Evolutionary conservation across 2,329 filamentous ascomycete species (phyloP), one percentile per base, ranked within the genome.

Genomic region (Mariannaea elegans): DNA sequence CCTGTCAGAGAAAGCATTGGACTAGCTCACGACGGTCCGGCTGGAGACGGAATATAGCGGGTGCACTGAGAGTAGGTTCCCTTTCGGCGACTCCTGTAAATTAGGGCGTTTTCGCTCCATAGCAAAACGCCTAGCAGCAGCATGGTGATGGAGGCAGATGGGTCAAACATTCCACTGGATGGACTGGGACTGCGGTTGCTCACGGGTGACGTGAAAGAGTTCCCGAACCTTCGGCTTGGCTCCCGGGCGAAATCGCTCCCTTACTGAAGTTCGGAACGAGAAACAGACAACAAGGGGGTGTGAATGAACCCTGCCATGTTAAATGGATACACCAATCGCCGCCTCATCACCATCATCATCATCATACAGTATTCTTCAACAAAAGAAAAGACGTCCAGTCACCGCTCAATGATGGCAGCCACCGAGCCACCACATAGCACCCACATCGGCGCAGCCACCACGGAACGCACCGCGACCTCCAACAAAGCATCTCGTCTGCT

Each of bases 41-140:
- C 29, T 62, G 44, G 54, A 19, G 38, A 41, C 58, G 62, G 52
- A 58, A 50, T 50, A 44, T 38, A 59, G 52, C 61, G 62, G 60
- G 23, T 48, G 23, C 38, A 34, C 14, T 12, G 27, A 31, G 12
- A 31, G 14, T 14, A 36, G 39, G 49, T 50, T 46, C 32, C 31
- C n/a, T 18, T 34, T 51, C 41, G 41, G 41, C 13, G 21, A 7
- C 31, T 34, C 12, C 31, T 19, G 19, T 3, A 10, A 5, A 21
- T 16, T 18, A 21, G 13, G 48, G 27, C 12, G 36, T 32, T 42
- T 51, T 16, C 41, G 38, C 41, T 46, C 49, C 24, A 44, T 34
- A 14, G 21, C 16, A 36, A 36, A 36, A 14, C 7, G 19, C 2
- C 38, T 19, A 38, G 16, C 36, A 19, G 13, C 16, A 21, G 18